These are phyloP conservation scores for Geranium brycei DNA, from an alignment of 345 rosid species.

Conservation along the genomic window DNA sequence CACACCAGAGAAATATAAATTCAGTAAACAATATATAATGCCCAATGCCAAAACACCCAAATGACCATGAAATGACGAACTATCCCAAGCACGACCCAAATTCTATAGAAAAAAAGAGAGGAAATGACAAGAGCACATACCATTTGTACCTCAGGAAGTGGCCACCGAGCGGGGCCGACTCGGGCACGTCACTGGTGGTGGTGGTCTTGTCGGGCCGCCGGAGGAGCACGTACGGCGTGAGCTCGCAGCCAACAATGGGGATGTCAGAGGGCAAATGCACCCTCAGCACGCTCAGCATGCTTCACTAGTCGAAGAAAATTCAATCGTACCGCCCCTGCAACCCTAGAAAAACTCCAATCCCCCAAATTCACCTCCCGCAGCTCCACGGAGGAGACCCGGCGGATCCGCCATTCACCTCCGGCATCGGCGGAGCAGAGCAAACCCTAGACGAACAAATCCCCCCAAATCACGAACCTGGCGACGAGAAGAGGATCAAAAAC, in stretches of 20 bases:
- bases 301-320: constrained; percentile 20
- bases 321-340: constrained; percentile 21
- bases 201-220: constrained; percentile 55
- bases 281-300: constrained; percentile 90
- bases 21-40: no score
- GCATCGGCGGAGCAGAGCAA: no score
- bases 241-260: constrained; percentile 94
- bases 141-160: constrained; percentile 83
- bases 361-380: no score
- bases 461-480: no score
- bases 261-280: constrained; percentile 95
- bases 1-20: no score
- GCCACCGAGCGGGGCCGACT: constrained; percentile 70
- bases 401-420: no score
- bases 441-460: no score
- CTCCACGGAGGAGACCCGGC: no score
- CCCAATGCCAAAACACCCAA: no score
- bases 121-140: constrained; percentile 26
- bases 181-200: constrained; percentile 64
- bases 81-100: background rate
- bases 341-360: constrained; percentile 15
- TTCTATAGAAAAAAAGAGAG: background rate
- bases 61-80: no score
- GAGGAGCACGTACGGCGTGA: constrained; percentile 79
- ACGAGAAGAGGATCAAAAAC: no score